A percentile compares a stretch with the other conserved stretches of the same genome.
Conservation (phyloP, 352 stramenopile species). For the Pilasporangium apinafurcum region DNA sequence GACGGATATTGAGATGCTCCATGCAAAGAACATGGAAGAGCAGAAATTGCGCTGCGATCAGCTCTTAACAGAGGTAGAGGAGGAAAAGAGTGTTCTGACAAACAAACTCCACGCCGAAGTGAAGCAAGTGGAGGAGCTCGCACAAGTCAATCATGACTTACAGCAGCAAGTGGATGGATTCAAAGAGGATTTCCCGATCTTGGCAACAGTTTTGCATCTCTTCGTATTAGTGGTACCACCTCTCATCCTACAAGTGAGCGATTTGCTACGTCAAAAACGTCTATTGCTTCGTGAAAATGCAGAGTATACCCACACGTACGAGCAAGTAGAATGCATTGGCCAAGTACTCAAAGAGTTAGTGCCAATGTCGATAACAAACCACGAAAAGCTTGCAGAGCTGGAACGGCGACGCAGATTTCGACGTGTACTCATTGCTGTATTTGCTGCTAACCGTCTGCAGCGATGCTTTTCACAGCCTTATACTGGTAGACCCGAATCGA, state of each 20-base stretch:
- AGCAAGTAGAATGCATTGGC: constrained; percentile 58
- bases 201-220: constrained; percentile 38
- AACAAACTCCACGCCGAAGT: constrained; percentile 20
- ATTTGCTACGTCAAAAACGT: constrained; percentile 55
- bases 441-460: constrained; percentile 60
- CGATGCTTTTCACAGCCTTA: constrained; percentile 11
- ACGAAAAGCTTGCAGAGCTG: constrained; percentile 9
- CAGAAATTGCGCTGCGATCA: constrained; percentile 29
- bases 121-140: constrained; percentile 2
- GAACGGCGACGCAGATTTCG: constrained; percentile 25
- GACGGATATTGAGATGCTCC: constrained; percentile 34
- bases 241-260: constrained; percentile 60
- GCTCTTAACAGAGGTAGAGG: constrained; percentile 22
- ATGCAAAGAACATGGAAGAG: constrained; percentile 24
- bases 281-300: constrained; percentile 40
- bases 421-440: constrained; percentile 47
- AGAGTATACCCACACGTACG: constrained; percentile 28
- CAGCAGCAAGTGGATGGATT: constrained; percentile 19
- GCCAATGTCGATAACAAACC: constrained; percentile 7
- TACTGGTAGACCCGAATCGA: background rate
- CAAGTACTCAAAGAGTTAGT: constrained; percentile 54
- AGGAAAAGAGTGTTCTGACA: constrained; percentile 22
- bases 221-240: constrained; percentile 55
- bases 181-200: constrained; percentile 37
- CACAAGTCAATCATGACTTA: constrained; percentile 14